Base-by-base conservation (phyloP, 2,329 filamentous ascomycete genomes). In the Tolypocladium ophioglossoides region DNA sequence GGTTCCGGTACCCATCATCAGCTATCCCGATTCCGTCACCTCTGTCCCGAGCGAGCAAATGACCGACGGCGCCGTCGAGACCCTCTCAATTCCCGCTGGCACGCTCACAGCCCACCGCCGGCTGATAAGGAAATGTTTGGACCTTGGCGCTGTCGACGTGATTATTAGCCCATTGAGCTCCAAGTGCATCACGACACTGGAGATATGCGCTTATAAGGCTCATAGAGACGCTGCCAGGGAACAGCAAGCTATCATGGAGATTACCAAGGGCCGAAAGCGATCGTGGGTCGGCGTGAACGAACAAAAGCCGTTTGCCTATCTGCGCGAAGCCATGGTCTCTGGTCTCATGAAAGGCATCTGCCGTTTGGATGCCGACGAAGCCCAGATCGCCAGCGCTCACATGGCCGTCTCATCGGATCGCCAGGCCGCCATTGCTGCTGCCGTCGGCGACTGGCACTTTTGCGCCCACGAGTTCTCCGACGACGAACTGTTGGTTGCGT, bases 271-370 rank as follows among this genome's bases (percentile, higher is more conserved):
- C 47, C 81, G 91, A 54, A 95, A 95, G 69, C 82, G 90, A 52
- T 96, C 91, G 0, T 96, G 91, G 91, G 90, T 96, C 44, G 91
- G 91, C 30, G 80, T 95, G 12, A 83, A 89, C 64, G 88, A 92
- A 61, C 82, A 89, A 62, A 87, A 91, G 66, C 90, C 91, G 1
- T 96, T 91, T 72, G 85, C 89, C 18, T 96, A 96, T 70, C 73
- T 96, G 53, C 80, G 91, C 56, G 91, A 96, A 72, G 89, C 88
- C 51, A 96, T 96, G 90, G 91, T 96, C 6, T 94, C 90, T 1
- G 85, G 85, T 54, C 78, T 96, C 55, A 94, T 96, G 88, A 86
- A 85, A 63, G 84, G 89, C 39, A 96, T 96, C 53, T 96, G 91
- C 69, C 87, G 86, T 58, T 81, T 78, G 41, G 66, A 83, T 77